These are phyloP conservation scores for Fagopyrum tataricum DNA, from an alignment of 148 eudicot genomes.

Conservation along the genomic window DNA sequence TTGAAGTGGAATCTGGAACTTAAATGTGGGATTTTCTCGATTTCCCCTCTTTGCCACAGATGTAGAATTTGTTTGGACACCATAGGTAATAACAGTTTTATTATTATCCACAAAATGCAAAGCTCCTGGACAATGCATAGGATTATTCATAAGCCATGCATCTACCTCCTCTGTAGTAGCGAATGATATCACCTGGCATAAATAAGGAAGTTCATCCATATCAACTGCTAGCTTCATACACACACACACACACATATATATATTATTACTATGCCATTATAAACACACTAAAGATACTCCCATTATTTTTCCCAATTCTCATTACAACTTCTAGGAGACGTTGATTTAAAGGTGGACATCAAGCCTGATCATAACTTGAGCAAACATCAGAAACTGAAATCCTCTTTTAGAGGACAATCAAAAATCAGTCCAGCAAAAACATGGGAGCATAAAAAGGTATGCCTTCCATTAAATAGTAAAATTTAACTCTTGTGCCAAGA, in stretches of 20 bases:
- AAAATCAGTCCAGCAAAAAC: not conserved
- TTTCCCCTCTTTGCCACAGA: slow-evolving; percentile 46
- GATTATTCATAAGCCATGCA: slow-evolving; percentile 69
- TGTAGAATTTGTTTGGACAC: slow-evolving; percentile 88
- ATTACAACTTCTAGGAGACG: not conserved
- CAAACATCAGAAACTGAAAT: too few species aligned
- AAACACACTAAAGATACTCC: not conserved
- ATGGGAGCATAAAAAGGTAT: not conserved
- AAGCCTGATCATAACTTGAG: not conserved
- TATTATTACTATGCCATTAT: not conserved
- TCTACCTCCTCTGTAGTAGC: slow-evolving; percentile 49
- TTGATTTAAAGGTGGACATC: not conserved
- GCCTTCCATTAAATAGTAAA: not conserved
- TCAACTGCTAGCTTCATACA: not conserved
- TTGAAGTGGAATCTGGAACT: slow-evolving; percentile 92
- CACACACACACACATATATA: not conserved
- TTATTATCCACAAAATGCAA: slow-evolving; percentile 68
- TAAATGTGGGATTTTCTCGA: slow-evolving; percentile 78
- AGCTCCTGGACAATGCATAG: slow-evolving; percentile 76
- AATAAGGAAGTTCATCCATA: not conserved
- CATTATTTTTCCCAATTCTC: not conserved
- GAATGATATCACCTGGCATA: slow-evolving; percentile 56
- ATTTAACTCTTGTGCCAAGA: not conserved
- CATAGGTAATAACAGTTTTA: slow-evolving; percentile 69
- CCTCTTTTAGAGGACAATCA: not conserved